phyloP scores from a whole-genome alignment of 2,329 filamentous ascomycete species.

The Paecilomyces sp. region DNA sequence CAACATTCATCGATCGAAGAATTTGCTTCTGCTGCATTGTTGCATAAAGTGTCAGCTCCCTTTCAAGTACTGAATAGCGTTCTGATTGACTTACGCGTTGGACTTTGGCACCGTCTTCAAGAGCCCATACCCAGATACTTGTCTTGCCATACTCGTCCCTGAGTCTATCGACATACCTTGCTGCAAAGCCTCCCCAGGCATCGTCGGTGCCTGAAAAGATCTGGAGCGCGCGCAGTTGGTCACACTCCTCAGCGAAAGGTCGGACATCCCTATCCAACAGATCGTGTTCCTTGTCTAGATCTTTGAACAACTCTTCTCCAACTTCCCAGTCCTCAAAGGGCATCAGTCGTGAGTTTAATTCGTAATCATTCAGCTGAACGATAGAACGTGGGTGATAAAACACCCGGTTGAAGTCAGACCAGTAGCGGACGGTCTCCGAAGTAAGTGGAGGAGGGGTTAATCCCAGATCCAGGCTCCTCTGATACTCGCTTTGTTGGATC shows the following conservation, averaged over 20 bases:
- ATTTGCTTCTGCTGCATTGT: conserved; percentile 47
- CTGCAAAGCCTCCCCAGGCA: conserved; percentile 72
- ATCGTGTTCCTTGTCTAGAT: conserved; percentile 72
- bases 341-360: conserved; percentile 69
- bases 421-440: conserved; percentile 73
- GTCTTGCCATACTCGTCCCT: conserved; percentile 88
- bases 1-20: conserved; percentile 64
- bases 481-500: conserved; percentile 68
- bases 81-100: conserved; percentile 42
- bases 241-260: conserved; percentile 85
- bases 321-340: conserved; percentile 72
- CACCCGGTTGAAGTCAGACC: conserved; percentile 92
- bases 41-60: conserved; percentile 6
- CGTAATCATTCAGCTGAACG: conserved; percentile 79
- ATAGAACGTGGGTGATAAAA: conserved; percentile 87
- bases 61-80: conserved; percentile 4
- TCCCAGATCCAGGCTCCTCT: conserved; percentile 69
- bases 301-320: conserved; percentile 68
- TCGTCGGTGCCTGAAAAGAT: conserved; percentile 65
- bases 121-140: conserved; percentile 78
- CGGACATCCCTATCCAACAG: conserved; percentile 84
- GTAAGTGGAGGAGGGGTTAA: conserved; percentile 56
- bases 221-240: conserved; percentile 84
- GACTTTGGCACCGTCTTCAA: conserved; percentile 56
- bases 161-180: conserved; percentile 66